Evolutionary conservation across 2,329 filamentous ascomycete genomes (phyloP), one percentile per base, ranked within the genome.

Genomic region (Claviceps sorghi): DNA sequence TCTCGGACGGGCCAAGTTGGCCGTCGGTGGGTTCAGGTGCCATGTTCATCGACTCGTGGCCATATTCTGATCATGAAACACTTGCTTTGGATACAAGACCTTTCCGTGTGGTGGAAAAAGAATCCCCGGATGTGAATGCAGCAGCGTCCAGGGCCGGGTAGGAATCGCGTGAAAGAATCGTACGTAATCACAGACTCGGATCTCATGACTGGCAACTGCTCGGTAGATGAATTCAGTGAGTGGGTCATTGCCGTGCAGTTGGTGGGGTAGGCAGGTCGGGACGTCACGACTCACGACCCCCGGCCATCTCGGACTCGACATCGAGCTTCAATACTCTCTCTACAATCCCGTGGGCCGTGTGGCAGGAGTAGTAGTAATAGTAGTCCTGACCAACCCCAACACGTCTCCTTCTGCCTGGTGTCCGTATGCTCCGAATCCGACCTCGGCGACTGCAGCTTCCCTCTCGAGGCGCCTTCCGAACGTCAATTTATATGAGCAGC

Each of bases 1-100:
- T 81, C 57, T 79, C 78, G 5, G 78, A 76, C 9, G 76, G 78
- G 0, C 74, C 74, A 32, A 73, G 70, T 41, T 78, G 70, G 19
- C 56, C 50, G 10, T 62, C 61, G 48, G 64, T 62, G 40, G 58
- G 17, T 38, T 38, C 21, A n/a, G 38, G 13, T 40, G 38, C 38
- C 48, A 50, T 50, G 3, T 21, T 15, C n/a, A 32, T 21, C 22
- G 10, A n/a, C 21, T 26, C 17, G 19, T 19, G 41, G 43, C 30
- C 22, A 29, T 49, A 19, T 9, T 41, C 36, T 30, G 34, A 22
- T 15, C 6, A 36, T 22, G n/a, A 21, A 30, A 34, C 11, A 34
- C 4, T 34, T 47, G 3, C 29, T 13, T 10, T 34, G 5, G 8
- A 2, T 4, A 8, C 3, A 11, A 46, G 15, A 17, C 2, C 3